Evolutionary conservation across 164 flowering plant genomes (phyloP).

Genomic region (Umbellularia californica): DNA sequence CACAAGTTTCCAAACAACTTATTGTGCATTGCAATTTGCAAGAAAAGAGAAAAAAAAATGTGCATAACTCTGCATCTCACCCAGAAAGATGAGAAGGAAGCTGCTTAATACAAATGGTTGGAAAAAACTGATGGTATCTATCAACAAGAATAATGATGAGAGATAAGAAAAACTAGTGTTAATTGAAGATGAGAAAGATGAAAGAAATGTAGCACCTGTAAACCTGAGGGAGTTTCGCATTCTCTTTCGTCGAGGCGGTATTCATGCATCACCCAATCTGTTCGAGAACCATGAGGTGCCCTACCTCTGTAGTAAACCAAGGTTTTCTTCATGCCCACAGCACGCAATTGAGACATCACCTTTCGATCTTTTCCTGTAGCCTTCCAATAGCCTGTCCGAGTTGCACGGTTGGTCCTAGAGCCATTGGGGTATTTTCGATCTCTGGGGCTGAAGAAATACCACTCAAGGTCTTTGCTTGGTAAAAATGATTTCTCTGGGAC

Average conservation of each 20-base stretch:
- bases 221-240: slow-evolving; percentile 52
- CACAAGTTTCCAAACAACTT: too few relatives aligned
- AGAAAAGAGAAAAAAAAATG: not conserved
- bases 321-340: slow-evolving; percentile 93
- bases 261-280: slow-evolving; percentile 97
- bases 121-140: not conserved
- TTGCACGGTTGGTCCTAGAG: slow-evolving; percentile 91
- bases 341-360: slow-evolving; percentile 62
- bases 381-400: slow-evolving; percentile 94
- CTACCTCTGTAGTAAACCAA: slow-evolving; percentile 88
- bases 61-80: not conserved
- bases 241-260: slow-evolving; percentile 84
- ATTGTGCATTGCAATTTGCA: not conserved
- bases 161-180: too few relatives aligned
- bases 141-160: not conserved
- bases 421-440: slow-evolving; percentile 95
- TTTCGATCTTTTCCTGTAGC: slow-evolving; percentile 92
- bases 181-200: not conserved
- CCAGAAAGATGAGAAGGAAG: not conserved
- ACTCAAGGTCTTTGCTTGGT: slow-evolving; percentile 93
- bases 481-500: slow-evolving; percentile 73
- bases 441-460: slow-evolving; percentile 93
- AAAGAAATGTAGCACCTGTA: slow-evolving; percentile 46
- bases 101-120: not conserved
- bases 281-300: slow-evolving; percentile 86